Evolutionary conservation across 1,284 basidiomycete species (phyloP).

Genomic region (Cryptococcus sp.): DNA sequence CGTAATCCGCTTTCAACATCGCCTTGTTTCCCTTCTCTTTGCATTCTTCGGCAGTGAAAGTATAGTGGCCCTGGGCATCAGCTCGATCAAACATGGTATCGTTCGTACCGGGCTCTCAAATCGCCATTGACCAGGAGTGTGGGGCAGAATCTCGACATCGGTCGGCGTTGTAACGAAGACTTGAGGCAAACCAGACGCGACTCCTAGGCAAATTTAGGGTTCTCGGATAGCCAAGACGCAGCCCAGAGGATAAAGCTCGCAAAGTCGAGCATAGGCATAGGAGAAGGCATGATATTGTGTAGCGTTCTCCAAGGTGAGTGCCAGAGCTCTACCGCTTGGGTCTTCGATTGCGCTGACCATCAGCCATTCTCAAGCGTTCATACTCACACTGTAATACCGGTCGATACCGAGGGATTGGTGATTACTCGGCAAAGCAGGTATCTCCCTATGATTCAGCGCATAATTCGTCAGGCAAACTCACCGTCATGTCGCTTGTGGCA

Average conservation of each 20-base stretch:
- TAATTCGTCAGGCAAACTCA: neutral
- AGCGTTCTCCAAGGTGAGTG: neutral
- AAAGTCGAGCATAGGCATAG: neutral
- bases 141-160: neutral
- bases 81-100: neutral
- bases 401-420: neutral
- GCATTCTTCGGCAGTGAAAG: neutral
- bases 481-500: constrained; percentile 2
- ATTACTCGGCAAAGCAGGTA: constrained; percentile 1
- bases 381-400: neutral
- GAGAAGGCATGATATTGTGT: neutral
- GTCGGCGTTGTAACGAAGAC: neutral
- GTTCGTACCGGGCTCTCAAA: neutral
- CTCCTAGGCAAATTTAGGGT: neutral
- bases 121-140: neutral
- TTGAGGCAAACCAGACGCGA: neutral
- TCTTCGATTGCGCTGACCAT: constrained; percentile 1
- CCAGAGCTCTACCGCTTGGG: neutral
- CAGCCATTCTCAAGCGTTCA: neutral
- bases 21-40: neutral
- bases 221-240: constrained; percentile 1
- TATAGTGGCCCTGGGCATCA: neutral
- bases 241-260: neutral
- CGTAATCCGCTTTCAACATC: neutral
- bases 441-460: neutral